Conservation (phyloP, 129 eudicot species). For the Sambucus nigra region DNA sequence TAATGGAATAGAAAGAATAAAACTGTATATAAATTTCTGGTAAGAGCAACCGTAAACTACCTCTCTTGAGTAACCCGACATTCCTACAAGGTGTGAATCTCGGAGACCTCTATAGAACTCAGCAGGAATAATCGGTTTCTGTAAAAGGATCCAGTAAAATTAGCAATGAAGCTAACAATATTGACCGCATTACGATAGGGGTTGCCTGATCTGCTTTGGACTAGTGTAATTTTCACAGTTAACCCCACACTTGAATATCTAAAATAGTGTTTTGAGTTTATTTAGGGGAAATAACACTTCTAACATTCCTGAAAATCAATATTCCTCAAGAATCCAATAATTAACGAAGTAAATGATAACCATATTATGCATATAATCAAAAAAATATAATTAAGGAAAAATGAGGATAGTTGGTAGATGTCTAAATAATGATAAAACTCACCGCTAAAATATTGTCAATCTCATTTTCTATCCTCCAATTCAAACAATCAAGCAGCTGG, state of each 20-base stretch:
- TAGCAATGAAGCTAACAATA: background rate
- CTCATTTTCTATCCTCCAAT: constrained; percentile 92
- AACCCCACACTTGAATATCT: too few species aligned
- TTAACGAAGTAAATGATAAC: too few species aligned
- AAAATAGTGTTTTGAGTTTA: too few species aligned
- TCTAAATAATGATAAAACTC: constrained; percentile 16
- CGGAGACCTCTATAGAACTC: constrained; percentile 71
- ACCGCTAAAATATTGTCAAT: constrained; percentile 73
- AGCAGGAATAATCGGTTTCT: constrained; percentile 86
- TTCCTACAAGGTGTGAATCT: constrained; percentile 85
- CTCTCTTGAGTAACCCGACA: constrained; percentile 89
- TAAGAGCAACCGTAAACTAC: constrained; percentile 20
- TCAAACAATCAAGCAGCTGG: constrained; percentile 82
- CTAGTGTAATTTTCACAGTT: too few species aligned
- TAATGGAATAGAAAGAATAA: too few species aligned
- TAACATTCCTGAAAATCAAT: too few species aligned
- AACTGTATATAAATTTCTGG: background rate
- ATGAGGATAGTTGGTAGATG: too few species aligned
- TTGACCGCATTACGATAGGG: background rate
- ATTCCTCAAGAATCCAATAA: too few species aligned
- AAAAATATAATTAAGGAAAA: too few species aligned
- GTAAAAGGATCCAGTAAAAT: constrained; percentile 15
- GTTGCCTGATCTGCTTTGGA: too few species aligned
- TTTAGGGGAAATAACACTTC: too few species aligned
- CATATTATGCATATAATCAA: too few species aligned